Conservation (phyloP, 768 basidiomycete genomes). For the Kwoniella pini region DNA sequence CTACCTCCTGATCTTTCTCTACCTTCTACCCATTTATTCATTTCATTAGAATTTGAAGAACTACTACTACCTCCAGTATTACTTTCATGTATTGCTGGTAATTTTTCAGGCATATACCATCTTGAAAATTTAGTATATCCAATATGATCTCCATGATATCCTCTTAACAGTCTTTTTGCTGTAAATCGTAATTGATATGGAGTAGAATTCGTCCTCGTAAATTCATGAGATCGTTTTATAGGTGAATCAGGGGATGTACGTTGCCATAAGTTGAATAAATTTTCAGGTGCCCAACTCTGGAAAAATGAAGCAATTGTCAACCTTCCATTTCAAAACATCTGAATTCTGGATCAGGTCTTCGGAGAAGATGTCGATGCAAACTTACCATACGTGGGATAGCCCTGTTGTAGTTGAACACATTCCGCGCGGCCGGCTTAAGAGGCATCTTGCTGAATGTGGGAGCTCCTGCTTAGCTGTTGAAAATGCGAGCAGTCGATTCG, state of each 20-base stretch:
- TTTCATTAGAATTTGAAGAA: conserved; percentile 6
- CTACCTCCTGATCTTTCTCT: conserved; percentile 55
- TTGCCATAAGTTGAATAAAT: conserved; percentile 85
- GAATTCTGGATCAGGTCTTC: no score
- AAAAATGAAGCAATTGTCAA: no score
- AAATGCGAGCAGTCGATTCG: no score
- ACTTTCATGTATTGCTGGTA: conserved; percentile 62
- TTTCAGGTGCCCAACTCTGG: conserved; percentile 85
- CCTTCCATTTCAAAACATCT: no score
- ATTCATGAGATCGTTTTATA: conserved; percentile 59
- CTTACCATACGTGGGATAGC: conserved; percentile 54
- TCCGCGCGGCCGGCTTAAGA: conserved; percentile 41
- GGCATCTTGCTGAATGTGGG: conserved; percentile 40
- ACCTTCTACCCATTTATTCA: conserved; percentile 55
- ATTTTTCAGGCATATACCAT: conserved; percentile 83
- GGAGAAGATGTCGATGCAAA: neutral
- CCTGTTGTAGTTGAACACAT: conserved; percentile 48
- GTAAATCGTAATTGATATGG: conserved; percentile 91
- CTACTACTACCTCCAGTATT: no score
- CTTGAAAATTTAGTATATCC: conserved; percentile 89
- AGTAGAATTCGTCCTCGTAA: conserved; percentile 63
- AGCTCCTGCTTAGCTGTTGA: no score
- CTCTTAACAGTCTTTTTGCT: conserved; percentile 80
- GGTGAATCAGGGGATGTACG: conserved; percentile 62
- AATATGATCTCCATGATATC: conserved; percentile 94